phyloP scores from a whole-genome alignment of 1,284 basidiomycete species.

The Amylostereum areolatum region DNA sequence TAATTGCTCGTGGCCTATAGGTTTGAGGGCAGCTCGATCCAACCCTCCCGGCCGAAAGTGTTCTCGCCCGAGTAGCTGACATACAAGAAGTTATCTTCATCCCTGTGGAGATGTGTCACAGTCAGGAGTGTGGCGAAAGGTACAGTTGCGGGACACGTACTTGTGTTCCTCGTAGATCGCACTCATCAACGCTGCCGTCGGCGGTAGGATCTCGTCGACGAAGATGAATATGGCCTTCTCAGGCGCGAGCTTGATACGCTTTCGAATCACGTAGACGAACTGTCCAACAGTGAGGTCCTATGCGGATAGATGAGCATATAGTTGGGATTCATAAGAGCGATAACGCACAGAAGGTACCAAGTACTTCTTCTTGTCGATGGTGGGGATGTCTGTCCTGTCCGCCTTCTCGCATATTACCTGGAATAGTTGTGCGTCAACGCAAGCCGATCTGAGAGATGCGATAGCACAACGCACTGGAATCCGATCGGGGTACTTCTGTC shows the following conservation, averaged over 20 bases:
- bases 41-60: constrained; percentile 64
- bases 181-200: constrained; percentile 97
- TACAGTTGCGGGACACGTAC: constrained; percentile 40
- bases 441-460: constrained; percentile 5
- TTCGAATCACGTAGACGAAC: constrained; percentile 99
- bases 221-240: constrained; percentile 99
- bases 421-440: constrained; percentile 9
- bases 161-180: constrained; percentile 99
- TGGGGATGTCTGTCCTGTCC: constrained; percentile 97
- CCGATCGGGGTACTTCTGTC: constrained; percentile 97
- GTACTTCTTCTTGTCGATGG: constrained; percentile 99
- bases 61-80: constrained; percentile 97
- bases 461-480: constrained; percentile 74
- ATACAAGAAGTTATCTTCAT: constrained; percentile 95
- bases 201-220: constrained; percentile 96
- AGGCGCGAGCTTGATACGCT: constrained; percentile 99
- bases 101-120: constrained; percentile 45
- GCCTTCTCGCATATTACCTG: constrained; percentile 99
- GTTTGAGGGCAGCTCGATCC: constrained; percentile 15
- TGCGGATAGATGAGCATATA: constrained; percentile 7
- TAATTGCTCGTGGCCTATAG: constrained; percentile 4
- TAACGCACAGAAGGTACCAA: constrained; percentile 86
- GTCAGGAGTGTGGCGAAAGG: not conserved
- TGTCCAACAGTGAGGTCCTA: constrained; percentile 97
- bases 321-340: constrained; percentile 7